phyloP scores from a whole-genome alignment of 257 asterid species.

The Solanum virginianum region DNA sequence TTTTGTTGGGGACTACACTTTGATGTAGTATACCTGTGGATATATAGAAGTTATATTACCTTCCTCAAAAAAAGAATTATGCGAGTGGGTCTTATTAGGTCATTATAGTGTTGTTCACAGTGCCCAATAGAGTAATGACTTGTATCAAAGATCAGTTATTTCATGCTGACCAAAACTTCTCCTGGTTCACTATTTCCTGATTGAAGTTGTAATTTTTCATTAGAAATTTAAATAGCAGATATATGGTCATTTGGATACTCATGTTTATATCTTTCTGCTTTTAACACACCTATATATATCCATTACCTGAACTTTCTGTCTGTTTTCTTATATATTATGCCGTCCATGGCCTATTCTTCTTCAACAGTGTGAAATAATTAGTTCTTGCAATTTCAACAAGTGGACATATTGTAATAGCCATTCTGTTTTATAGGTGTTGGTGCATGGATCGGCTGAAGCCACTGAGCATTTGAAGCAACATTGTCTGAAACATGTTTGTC shows the following conservation, averaged over 20 bases:
- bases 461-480: conserved; percentile 95
- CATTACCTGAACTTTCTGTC: background rate
- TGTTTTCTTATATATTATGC: background rate
- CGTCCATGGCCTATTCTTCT: background rate
- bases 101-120: background rate
- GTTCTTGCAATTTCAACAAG: background rate
- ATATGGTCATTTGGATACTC: background rate
- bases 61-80: too few species aligned
- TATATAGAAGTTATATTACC: too few species aligned
- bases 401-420: conserved; percentile 1
- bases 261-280: background rate
- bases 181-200: background rate
- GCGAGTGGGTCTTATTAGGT: background rate
- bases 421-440: conserved; percentile 62
- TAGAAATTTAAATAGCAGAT: background rate
- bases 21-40: too few species aligned
- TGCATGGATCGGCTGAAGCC: conserved; percentile 99
- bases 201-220: background rate
- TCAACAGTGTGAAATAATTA: background rate
- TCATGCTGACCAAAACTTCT: background rate
- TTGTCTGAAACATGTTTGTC: conserved; percentile 74
- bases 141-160: background rate
- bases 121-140: background rate
- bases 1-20: too few species aligned
- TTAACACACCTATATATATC: background rate